Evolutionary conservation across 2,329 filamentous ascomycete species (phyloP).

Genomic region (Aureobasidium vineae): DNA sequence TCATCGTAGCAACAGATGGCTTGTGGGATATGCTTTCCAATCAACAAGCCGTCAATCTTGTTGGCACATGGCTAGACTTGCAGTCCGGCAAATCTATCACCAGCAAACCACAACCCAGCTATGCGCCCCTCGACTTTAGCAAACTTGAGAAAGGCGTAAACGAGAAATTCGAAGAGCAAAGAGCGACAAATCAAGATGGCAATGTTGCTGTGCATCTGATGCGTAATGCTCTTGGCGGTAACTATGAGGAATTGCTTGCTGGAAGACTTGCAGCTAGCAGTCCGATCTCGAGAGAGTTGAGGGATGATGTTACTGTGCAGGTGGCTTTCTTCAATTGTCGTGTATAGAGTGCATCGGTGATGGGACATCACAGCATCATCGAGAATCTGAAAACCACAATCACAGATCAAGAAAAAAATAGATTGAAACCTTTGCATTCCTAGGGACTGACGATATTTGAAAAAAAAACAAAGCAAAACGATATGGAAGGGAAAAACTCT

Average conservation of each 20-base stretch:
- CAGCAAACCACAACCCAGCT: constrained; percentile 29
- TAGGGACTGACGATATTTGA: too few relatives aligned
- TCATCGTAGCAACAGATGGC: constrained; percentile 67
- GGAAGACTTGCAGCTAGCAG: constrained; percentile 41
- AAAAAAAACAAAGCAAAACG: too few relatives aligned
- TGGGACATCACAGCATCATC: too few relatives aligned
- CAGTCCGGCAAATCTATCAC: constrained; percentile 31
- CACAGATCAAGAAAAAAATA: too few relatives aligned
- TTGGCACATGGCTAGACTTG: constrained; percentile 57
- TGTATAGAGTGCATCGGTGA: too few relatives aligned
- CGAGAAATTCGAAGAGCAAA: constrained; percentile 49
- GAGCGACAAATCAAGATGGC: constrained; percentile 40
- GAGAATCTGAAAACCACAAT: too few relatives aligned
- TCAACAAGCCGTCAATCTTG: constrained; percentile 34
- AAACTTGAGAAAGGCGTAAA: constrained; percentile 45
- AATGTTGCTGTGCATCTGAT: constrained; percentile 54
- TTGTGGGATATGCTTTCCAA: constrained; percentile 50
- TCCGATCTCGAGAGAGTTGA: constrained; percentile 41
- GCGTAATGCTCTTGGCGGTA: constrained; percentile 55
- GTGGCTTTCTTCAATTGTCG: constrained; percentile 51
- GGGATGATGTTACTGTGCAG: constrained; percentile 55
- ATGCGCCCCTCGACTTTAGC: constrained; percentile 35
- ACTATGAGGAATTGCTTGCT: constrained; percentile 42
- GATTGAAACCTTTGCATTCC: too few relatives aligned
- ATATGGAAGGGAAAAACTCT: too few relatives aligned